Percentiles rank a stretch among this genome's conserved stretches.
These are phyloP conservation scores for Colletotrichum sp. DNA, from an alignment of 2,329 filamentous ascomycete species.

Conservation along the genomic window DNA sequence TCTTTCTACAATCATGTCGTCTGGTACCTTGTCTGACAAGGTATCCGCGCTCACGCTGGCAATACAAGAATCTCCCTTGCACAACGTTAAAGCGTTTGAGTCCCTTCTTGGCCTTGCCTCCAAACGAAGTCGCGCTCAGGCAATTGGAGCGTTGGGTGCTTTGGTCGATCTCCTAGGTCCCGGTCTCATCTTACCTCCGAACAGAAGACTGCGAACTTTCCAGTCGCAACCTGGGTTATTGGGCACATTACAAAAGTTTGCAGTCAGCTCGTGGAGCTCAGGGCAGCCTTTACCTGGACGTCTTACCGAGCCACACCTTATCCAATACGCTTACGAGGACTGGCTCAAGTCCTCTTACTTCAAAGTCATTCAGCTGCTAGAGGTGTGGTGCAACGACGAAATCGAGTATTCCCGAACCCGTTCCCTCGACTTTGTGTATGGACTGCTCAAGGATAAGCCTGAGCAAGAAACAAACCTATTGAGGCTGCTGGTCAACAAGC, in stretches of 20 bases:
- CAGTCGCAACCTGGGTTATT: conserved; percentile 79
- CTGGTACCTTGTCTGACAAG: conserved; percentile 95
- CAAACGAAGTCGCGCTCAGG: conserved; percentile 92
- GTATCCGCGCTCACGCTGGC: conserved; percentile 93
- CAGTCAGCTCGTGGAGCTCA: conserved; percentile 65
- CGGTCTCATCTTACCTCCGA: conserved; percentile 81
- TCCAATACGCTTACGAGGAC: conserved; percentile 92
- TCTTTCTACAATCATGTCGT: conserved; percentile 95
- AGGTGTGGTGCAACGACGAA: conserved; percentile 93
- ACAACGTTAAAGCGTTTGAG: conserved; percentile 90
- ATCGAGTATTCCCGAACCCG: conserved; percentile 90
- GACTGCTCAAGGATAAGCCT: conserved; percentile 91
- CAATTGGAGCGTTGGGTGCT: conserved; percentile 89
- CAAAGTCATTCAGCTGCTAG: conserved; percentile 87
- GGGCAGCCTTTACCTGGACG: conserved; percentile 76
- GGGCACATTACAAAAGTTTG: conserved; percentile 69
- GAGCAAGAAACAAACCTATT: conserved; percentile 96
- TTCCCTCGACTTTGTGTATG: conserved; percentile 89
- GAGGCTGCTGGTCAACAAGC: conserved; percentile 91
- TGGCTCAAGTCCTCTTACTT: conserved; percentile 96
- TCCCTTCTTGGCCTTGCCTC: conserved; percentile 81
- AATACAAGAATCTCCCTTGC: conserved; percentile 93
- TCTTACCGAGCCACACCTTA: conserved; percentile 77
- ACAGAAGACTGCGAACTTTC: conserved; percentile 83
- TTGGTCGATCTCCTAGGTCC: conserved; percentile 94